Evolutionary conservation across 495 filamentous ascomycete genomes (phyloP), one percentile per base, ranked within the genome.

Genomic region (Aspergillus cavernicola): DNA sequence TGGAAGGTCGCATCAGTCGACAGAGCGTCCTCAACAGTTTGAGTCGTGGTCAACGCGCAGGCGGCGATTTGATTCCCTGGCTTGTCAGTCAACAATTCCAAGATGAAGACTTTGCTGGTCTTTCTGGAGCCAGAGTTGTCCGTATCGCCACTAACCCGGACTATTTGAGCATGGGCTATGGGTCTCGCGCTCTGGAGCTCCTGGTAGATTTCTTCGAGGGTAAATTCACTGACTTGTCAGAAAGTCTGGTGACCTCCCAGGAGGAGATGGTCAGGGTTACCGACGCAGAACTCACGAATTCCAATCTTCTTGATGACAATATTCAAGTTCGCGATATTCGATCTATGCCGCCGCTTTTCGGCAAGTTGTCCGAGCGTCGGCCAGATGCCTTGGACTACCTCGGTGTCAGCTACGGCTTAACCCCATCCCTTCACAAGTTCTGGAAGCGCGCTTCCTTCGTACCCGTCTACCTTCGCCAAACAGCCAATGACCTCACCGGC

Each of bases 51-150:
- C 87, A 91, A 64, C 79, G 95, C 45, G 89, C 92, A 8, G 88
- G 91, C 18, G 95, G 95, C 53, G 95, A 99, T 66, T 75, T 99
- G 39, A 99, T 99, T 45, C 95, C 95, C 1, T 99, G 95, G 95
- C 80, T 97, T 36, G 88, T 99, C 48, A 92, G 88, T 66, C 93
- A 97, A 66, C 95, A 99, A 68, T 99, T 96, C 74, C 95, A 97
- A 65, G 95, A 99, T 60, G 90, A 95, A 57, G 89, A 95, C 49
- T 99, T 99, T 60, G 93, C 93, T 20, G 85, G 87, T 51, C 80
- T 97, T 13, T 96, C 90, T 6, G 95, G 95, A 32, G 95, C 92
- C 29, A 83, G 95, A 26, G 74, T 99, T 36, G 90, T 99, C 23
- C 86, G 95, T 18, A 97, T 99, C 53, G 95, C 95, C 6, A 97